Conservation (phyloP, 2,329 filamentous ascomycete species). For the Chrysosporium queenslandicum region DNA sequence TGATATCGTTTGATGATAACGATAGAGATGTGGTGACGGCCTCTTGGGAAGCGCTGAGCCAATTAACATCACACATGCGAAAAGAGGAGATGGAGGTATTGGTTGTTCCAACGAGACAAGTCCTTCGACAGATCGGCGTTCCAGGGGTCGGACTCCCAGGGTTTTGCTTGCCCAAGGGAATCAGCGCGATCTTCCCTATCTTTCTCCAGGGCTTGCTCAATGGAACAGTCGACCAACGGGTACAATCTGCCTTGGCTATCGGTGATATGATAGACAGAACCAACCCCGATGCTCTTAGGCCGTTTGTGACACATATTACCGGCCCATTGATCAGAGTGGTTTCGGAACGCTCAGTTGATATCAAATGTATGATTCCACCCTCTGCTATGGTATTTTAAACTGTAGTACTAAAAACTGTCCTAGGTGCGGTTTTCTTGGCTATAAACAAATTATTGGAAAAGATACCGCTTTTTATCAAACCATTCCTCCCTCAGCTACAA, state of each 20-base stretch:
- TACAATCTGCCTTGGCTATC: conserved; percentile 82
- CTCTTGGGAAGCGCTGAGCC: conserved; percentile 75
- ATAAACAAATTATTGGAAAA: conserved; percentile 94
- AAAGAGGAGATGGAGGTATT: conserved; percentile 98
- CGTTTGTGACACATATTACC: conserved; percentile 94
- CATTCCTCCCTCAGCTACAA: conserved; percentile 92
- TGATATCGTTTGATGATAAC: conserved; percentile 84
- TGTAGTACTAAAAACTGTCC: conserved; percentile 19
- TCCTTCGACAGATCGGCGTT: conserved; percentile 79
- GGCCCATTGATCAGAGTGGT: conserved; percentile 96
- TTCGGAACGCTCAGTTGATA: conserved; percentile 88
- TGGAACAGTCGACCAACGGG: conserved; percentile 81
- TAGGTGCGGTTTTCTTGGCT: conserved; percentile 78
- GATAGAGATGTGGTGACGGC: conserved; percentile 78
- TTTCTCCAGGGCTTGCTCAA: conserved; percentile 98
- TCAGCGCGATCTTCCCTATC: conserved; percentile 90
- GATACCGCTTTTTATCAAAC: conserved; percentile 89
- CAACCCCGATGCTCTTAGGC: conserved; percentile 74
- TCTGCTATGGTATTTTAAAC: not conserved
- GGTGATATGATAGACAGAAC: conserved; percentile 93
- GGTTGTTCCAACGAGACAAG: conserved; percentile 74
- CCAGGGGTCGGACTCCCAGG: conserved; percentile 74
- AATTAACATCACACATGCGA: conserved; percentile 76
- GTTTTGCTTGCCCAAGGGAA: conserved; percentile 87
- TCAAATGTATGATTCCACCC: conserved; percentile 50